Conservation (phyloP, 108 stramenopile genomes). For the Aureococcus anophagefferens region DNA sequence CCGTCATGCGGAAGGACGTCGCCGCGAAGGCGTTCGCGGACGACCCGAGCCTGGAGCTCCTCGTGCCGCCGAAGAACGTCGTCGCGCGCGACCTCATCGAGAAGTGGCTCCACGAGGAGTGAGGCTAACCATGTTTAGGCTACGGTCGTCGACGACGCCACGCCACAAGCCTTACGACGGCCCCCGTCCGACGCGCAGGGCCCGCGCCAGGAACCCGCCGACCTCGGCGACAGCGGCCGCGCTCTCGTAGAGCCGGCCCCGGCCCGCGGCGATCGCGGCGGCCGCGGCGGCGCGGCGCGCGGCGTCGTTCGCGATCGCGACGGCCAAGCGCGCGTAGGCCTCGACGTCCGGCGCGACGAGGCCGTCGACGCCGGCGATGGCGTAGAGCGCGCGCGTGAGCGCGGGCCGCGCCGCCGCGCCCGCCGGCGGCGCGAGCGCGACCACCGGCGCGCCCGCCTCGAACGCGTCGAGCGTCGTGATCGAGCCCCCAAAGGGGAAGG, state of each 20-base stretch:
- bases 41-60: neutral
- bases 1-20: slow-evolving; percentile 49
- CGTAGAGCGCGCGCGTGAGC: neutral
- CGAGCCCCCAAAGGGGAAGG: slow-evolving; percentile 15
- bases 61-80: slow-evolving; percentile 5
- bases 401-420: neutral
- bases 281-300: neutral
- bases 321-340: neutral
- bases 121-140: too few relatives aligned
- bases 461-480: neutral
- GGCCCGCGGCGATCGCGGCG: neutral
- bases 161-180: too few relatives aligned
- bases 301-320: neutral
- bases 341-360: neutral
- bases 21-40: slow-evolving; percentile 23
- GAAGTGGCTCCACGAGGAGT: slow-evolving; percentile 2
- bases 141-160: too few relatives aligned
- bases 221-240: neutral
- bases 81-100: slow-evolving; percentile 5
- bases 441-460: neutral
- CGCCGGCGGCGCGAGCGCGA: neutral
- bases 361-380: neutral
- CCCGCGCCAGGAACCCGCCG: neutral
- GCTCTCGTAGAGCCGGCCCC: neutral
- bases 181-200: too few relatives aligned